phyloP scores from a whole-genome alignment of 1,284 basidiomycete species.

The Fomitopsis betulina region DNA sequence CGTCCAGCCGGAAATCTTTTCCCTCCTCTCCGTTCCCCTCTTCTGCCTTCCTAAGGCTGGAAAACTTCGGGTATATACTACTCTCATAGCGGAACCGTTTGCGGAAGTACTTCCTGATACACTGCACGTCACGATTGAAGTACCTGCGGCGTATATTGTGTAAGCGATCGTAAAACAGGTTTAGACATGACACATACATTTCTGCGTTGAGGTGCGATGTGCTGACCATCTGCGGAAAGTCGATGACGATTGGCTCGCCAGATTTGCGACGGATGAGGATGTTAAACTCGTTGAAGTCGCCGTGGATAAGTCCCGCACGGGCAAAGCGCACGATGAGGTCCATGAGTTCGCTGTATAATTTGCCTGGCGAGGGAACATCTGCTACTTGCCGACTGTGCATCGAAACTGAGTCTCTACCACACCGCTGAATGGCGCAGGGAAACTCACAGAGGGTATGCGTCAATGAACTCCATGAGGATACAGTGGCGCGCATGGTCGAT shows the following conservation, averaged over 20 bases:
- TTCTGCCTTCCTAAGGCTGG: constrained; percentile 47
- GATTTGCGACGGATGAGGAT: constrained; percentile 84
- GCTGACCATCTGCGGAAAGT: constrained; percentile 99
- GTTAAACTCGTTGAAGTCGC: constrained; percentile 99
- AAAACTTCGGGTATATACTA: constrained; percentile 81
- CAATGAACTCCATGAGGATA: constrained; percentile 94
- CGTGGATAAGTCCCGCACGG: constrained; percentile 91
- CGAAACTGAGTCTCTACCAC: neutral
- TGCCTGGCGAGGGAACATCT: constrained; percentile 79
- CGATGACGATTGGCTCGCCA: constrained; percentile 90
- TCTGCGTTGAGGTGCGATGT: constrained; percentile 96
- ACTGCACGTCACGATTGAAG: constrained; percentile 97
- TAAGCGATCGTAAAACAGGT: constrained; percentile 4
- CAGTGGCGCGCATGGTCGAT: constrained; percentile 95
- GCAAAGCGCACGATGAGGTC: constrained; percentile 95
- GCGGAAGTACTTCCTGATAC: constrained; percentile 91
- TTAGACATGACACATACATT: constrained; percentile 54
- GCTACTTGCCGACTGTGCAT: constrained; percentile 78
- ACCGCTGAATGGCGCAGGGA: neutral
- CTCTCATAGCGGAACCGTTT: constrained; percentile 94
- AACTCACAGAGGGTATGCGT: constrained; percentile 88
- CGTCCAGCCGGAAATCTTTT: constrained; percentile 71
- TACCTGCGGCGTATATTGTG: constrained; percentile 57
- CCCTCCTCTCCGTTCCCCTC: constrained; percentile 35
- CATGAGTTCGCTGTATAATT: constrained; percentile 92